Percentiles rank a stretch among this genome's conserved stretches.
Conservation (phyloP, 345 rosid species). For the Aurinia saxatilis region DNA sequence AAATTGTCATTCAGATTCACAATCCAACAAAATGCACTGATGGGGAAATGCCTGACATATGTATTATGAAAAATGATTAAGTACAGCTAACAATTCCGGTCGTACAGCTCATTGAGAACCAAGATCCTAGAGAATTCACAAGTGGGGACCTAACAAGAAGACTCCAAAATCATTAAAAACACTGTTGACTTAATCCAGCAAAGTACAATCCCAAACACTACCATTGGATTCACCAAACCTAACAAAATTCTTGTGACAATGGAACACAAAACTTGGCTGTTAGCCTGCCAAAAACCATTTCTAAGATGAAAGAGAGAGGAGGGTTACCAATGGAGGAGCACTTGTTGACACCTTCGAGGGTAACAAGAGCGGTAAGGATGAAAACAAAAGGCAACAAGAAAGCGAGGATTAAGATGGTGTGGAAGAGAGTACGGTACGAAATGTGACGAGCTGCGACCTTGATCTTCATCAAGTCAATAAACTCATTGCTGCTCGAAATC, state of each 20-base stretch:
- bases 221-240: constrained; percentile 7
- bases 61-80: neutral
- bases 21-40: constrained; percentile 20
- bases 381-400: constrained; percentile 97
- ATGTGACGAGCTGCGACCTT: constrained; percentile 99
- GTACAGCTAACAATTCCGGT: constrained; percentile 3
- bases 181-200: constrained; percentile 4
- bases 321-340: constrained; percentile 94
- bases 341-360: constrained; percentile 99
- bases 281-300: neutral
- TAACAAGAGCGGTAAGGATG: constrained; percentile 95
- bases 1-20: constrained; percentile 14
- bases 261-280: neutral
- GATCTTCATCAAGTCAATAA: constrained; percentile 99
- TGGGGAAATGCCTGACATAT: neutral
- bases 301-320: neutral
- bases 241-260: neutral
- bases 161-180: constrained; percentile 17
- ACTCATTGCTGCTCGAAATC: constrained; percentile 94
- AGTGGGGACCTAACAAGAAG: constrained; percentile 28
- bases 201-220: constrained; percentile 15
- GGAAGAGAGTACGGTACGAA: constrained; percentile 94
- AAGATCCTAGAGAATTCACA: constrained; percentile 10
- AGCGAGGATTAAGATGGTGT: constrained; percentile 91
- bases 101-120: constrained; percentile 1